Evolutionary conservation across 2,329 filamentous ascomycete species (phyloP).

Genomic region (Xylariaceae sp.): DNA sequence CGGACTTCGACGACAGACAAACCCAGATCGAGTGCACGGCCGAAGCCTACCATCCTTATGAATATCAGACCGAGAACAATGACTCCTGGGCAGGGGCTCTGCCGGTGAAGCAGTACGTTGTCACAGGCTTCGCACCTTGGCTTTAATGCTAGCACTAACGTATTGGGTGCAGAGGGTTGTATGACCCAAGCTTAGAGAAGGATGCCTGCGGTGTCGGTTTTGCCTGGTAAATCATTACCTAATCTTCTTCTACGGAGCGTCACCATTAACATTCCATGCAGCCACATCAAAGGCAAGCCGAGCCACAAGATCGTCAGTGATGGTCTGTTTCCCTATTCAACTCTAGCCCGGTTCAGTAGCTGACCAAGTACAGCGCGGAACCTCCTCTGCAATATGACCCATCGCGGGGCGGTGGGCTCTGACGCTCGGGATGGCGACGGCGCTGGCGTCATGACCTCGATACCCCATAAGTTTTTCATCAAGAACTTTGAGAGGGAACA

Average conservation of each 20-base stretch:
- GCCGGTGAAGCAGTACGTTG: slow-evolving; percentile 83
- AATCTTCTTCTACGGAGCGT: neutral
- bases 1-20: slow-evolving; percentile 73
- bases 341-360: slow-evolving; percentile 18
- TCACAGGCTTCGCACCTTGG: neutral
- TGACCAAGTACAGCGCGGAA: slow-evolving; percentile 71
- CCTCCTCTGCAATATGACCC: slow-evolving; percentile 99
- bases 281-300: slow-evolving; percentile 94
- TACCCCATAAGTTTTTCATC: slow-evolving; percentile 97
- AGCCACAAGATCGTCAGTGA: slow-evolving; percentile 99
- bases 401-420: slow-evolving; percentile 96
- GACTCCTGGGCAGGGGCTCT: slow-evolving; percentile 90
- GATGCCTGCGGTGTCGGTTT: slow-evolving; percentile 99
- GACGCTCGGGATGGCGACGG: slow-evolving; percentile 98
- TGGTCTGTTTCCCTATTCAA: slow-evolving; percentile 65
- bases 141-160: slow-evolving; percentile 23
- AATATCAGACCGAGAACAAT: slow-evolving; percentile 87
- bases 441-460: slow-evolving; percentile 98
- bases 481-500: slow-evolving; percentile 97
- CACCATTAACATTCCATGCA: slow-evolving; percentile 45
- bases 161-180: slow-evolving; percentile 69
- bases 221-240: slow-evolving; percentile 71
- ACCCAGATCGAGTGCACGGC: slow-evolving; percentile 65
- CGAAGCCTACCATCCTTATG: slow-evolving; percentile 72
- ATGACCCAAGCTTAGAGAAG: slow-evolving; percentile 94